Conservation (phyloP, 2,329 filamentous ascomycete species). For the Trichothecium sympodiale region DNA sequence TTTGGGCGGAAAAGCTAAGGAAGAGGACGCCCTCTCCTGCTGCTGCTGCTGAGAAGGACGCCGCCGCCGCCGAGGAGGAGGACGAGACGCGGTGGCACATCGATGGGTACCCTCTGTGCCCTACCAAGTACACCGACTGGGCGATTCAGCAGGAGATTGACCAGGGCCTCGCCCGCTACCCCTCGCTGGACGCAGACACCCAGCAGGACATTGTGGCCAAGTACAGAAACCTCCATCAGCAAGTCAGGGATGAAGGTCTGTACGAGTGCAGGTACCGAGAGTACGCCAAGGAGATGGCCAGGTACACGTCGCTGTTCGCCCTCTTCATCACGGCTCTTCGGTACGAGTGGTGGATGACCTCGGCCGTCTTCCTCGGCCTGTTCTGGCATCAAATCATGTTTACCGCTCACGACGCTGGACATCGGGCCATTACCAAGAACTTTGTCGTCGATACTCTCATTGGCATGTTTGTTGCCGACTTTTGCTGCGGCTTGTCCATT, state of each 20-base stretch:
- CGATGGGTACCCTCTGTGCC: background rate
- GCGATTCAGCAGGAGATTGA: slow-evolving; percentile 23
- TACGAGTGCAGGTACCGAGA: slow-evolving; percentile 48
- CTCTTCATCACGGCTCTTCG: slow-evolving; percentile 33
- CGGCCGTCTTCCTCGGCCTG: slow-evolving; percentile 46
- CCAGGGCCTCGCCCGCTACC: slow-evolving; percentile 27
- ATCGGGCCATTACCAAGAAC: slow-evolving; percentile 49
- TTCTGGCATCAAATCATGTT: slow-evolving; percentile 65
- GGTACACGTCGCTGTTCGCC: slow-evolving; percentile 40
- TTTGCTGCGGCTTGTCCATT: slow-evolving; percentile 54
- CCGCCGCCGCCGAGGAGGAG: too few species aligned
- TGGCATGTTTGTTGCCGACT: slow-evolving; percentile 52
- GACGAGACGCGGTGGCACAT: too few species aligned
- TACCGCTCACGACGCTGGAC: slow-evolving; percentile 54
- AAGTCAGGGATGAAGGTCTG: slow-evolving; percentile 40
- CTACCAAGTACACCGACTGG: slow-evolving; percentile 21
- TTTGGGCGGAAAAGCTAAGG: background rate
- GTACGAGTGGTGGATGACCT: slow-evolving; percentile 43
- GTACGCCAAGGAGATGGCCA: slow-evolving; percentile 46
- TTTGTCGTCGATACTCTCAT: slow-evolving; percentile 48
- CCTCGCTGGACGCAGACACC: slow-evolving; percentile 33
- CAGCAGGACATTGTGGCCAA: slow-evolving; percentile 43
- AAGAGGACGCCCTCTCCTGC: too few species aligned
- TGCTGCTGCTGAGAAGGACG: too few species aligned
- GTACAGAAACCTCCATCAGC: slow-evolving; percentile 45